A percentile compares a stretch with the other conserved stretches of the same genome.
Evolutionary conservation across 768 basidiomycete species (phyloP).

Genomic region (Lactifluus piperatus): DNA sequence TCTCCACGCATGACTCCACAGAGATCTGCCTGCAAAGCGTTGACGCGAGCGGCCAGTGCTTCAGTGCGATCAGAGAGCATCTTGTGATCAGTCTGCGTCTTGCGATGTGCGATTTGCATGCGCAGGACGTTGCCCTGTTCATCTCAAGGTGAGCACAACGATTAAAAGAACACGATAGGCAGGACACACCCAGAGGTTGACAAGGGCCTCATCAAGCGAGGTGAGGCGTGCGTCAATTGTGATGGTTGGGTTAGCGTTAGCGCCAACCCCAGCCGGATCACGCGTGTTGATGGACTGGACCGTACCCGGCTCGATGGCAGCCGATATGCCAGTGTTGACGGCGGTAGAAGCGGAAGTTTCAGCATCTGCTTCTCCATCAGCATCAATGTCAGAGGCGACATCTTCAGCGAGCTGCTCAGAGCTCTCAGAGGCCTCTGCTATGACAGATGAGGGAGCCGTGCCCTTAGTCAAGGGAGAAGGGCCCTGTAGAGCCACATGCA

Average conservation of each 20-base stretch:
- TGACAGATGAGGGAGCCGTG: constrained; percentile 3
- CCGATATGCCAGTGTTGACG: neutral
- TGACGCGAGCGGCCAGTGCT: constrained; percentile 15
- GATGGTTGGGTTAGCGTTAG: neutral
- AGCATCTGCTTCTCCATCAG: constrained; percentile 12
- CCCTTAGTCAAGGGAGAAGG: neutral
- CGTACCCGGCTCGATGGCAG: neutral
- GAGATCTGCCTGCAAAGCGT: constrained; percentile 14
- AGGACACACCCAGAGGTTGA: constrained; percentile 19
- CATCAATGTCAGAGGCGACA: constrained; percentile 13
- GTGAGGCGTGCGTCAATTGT: constrained; percentile 10
- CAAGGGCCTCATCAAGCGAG: constrained; percentile 19
- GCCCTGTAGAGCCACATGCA: neutral
- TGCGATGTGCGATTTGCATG: constrained; percentile 21
- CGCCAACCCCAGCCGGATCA: neutral
- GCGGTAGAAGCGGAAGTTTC: neutral
- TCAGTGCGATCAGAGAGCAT: constrained; percentile 17
- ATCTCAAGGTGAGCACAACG: neutral
- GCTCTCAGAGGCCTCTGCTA: constrained; percentile 14
- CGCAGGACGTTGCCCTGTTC: constrained; percentile 18
- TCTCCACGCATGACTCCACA: neutral
- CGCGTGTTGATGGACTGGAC: neutral
- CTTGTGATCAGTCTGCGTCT: constrained; percentile 21
- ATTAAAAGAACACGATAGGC: neutral
- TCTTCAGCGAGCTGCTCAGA: constrained; percentile 8